Percentiles rank a stretch among this genome's conserved stretches.
These are phyloP conservation scores for Trifolium repens DNA, from an alignment of 306 rosid species.

Conservation along the genomic window DNA sequence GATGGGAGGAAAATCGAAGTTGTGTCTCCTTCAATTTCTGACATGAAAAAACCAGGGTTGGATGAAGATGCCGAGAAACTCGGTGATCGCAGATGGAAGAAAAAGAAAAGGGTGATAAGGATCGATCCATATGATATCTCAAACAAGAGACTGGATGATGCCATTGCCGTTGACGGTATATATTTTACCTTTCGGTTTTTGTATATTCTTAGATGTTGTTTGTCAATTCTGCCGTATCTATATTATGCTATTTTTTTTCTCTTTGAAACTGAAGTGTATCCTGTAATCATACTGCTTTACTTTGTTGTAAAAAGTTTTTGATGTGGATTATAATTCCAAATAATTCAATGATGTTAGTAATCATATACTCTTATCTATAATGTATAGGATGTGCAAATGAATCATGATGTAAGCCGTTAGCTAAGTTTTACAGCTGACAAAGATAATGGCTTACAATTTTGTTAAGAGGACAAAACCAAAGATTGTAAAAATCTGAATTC, in stretches of 20 bases:
- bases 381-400: slow-evolving; percentile 4
- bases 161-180: slow-evolving; percentile 57
- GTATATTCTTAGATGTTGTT: slow-evolving; percentile 26
- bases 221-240: slow-evolving; percentile 14
- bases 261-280: slow-evolving; percentile 18
- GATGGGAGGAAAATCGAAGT: slow-evolving; percentile 35
- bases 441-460: slow-evolving; percentile 15
- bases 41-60: slow-evolving; percentile 47
- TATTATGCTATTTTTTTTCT: slow-evolving; percentile 8
- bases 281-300: slow-evolving; percentile 3
- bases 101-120: slow-evolving; percentile 68
- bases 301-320: not conserved
- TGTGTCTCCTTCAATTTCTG: slow-evolving; percentile 40
- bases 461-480: not conserved
- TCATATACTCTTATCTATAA: not conserved
- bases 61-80: slow-evolving; percentile 47
- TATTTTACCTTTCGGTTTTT: slow-evolving; percentile 31
- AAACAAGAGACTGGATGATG: slow-evolving; percentile 81
- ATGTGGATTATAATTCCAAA: slow-evolving; percentile 13
- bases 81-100: slow-evolving; percentile 65
- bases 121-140: slow-evolving; percentile 77
- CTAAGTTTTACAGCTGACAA: slow-evolving; percentile 13
- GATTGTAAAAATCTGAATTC: not conserved
- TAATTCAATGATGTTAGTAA: not conserved
- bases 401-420: not conserved